Base-by-base conservation (phyloP, 306 rosid genomes). In the Glycyrrhiza uralensis region DNA sequence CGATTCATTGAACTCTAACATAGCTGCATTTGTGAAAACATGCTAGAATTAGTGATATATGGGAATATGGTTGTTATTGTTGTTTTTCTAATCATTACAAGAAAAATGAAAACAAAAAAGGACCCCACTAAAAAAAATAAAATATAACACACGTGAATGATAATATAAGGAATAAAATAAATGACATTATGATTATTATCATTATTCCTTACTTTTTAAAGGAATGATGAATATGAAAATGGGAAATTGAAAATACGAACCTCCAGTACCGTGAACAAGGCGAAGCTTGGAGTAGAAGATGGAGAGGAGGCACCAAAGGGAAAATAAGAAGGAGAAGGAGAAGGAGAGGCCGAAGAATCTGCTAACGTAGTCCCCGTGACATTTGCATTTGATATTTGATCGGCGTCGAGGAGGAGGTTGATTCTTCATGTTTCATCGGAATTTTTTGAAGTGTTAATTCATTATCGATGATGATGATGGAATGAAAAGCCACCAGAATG, bases 261-360 rank as follows among this genome's bases (percentile, higher is more conserved):
- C 97, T 83, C 89, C 96, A 23, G 68, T 81, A 17, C 86, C 92
- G 38, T 83, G 83, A 76, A 88, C 87, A 50, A 85, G 78, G 65
- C 80, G 86, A 78, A 86, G 88, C 17, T 74, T 76, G 66, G 86
- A 72, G 80, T 85, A 79, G 85, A 82, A 80, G 67, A 86, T 52
- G 78, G 87, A 85, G 42, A 82, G 68, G 47, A 92, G 85, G 50
- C 90, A 89, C 85, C 89, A 87, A 0, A 89, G 81, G 1, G 90
- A 88, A 71, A 92, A 69, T 49, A 89, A 23, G 65, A 89, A 82
- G 66, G 97, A 84, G 65, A 89, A 82, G 66, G 97, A 84, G 14
- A 88, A 73, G 33, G 94, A 92, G 42, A 89, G 84, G 75, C 89
- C 89, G 38, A 72, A 83, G 24, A 87, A 82, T 82, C 82, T 76